Evolutionary conservation across 2,329 filamentous ascomycete species (phyloP).

Genomic region (Chrysoporthe puriensis): DNA sequence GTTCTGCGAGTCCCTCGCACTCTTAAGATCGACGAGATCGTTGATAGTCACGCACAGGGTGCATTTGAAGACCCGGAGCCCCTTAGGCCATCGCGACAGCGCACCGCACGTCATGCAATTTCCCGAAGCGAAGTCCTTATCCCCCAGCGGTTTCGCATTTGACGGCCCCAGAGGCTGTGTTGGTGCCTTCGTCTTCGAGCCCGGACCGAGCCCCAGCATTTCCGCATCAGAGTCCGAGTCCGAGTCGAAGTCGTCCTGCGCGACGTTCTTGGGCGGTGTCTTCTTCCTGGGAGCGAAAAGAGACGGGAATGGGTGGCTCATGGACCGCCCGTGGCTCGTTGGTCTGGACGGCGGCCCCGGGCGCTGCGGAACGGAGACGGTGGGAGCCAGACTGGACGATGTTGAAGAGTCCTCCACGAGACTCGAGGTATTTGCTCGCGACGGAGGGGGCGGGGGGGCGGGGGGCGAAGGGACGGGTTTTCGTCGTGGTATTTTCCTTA

Average conservation of each 20-base stretch:
- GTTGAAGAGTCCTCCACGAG: slow-evolving; percentile 16
- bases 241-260: slow-evolving; percentile 40
- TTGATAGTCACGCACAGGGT: slow-evolving; percentile 85
- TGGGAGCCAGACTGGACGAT: slow-evolving; percentile 49
- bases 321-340: slow-evolving; percentile 62
- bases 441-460: slow-evolving; percentile 5
- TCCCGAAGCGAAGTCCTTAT: slow-evolving; percentile 67
- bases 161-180: slow-evolving; percentile 13
- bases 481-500: slow-evolving; percentile 21
- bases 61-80: slow-evolving; percentile 76
- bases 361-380: slow-evolving; percentile 35
- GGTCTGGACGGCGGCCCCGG: slow-evolving; percentile 29
- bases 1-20: slow-evolving; percentile 18
- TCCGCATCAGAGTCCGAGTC: slow-evolving; percentile 48
- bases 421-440: slow-evolving; percentile 11
- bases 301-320: slow-evolving; percentile 80
- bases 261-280: slow-evolving; percentile 46
- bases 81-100: slow-evolving; percentile 76
- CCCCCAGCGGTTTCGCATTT: slow-evolving; percentile 33
- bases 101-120: slow-evolving; percentile 87
- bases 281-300: slow-evolving; percentile 67
- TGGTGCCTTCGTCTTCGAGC: slow-evolving; percentile 40
- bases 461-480: slow-evolving; percentile 16
- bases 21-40: slow-evolving; percentile 56
- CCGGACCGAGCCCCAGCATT: slow-evolving; percentile 31